phyloP scores from a whole-genome alignment of 2,329 filamentous ascomycete species.

The Raffaelea ambrosiae region DNA sequence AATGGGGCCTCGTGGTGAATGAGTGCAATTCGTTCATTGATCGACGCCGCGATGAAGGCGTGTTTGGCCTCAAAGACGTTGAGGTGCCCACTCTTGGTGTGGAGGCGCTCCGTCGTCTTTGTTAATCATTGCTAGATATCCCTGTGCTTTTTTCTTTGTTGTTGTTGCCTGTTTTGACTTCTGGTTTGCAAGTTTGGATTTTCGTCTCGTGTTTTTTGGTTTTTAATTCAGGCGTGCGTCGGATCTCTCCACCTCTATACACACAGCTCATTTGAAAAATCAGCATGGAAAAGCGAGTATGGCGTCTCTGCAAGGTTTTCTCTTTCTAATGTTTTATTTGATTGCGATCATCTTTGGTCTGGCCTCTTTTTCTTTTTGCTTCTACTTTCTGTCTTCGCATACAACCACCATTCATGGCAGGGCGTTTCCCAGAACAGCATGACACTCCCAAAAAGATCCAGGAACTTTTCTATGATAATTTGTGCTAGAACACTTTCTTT shows the following conservation, averaged over 20 bases:
- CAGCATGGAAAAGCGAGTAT: constrained; percentile 8
- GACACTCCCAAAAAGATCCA: background rate
- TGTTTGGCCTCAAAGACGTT: constrained; percentile 56
- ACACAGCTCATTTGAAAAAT: background rate
- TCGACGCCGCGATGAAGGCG: constrained; percentile 63
- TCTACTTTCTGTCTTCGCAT: background rate
- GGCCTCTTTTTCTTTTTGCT: background rate
- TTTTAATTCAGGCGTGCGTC: background rate
- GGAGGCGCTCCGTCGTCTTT: constrained; percentile 41
- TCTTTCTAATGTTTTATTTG: background rate
- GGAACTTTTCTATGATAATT: no score
- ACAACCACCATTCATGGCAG: background rate
- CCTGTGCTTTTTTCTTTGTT: background rate
- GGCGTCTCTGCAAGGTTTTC: constrained; percentile 3
- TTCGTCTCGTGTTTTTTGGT: background rate
- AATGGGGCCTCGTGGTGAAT: constrained; percentile 66
- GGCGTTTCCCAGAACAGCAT: constrained; percentile 1
- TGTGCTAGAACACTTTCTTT: no score
- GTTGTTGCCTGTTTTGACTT: background rate
- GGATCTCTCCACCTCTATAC: background rate
- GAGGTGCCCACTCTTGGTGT: constrained; percentile 60
- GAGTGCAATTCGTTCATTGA: constrained; percentile 80
- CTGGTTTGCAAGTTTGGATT: background rate
- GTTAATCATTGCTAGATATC: constrained; percentile 6
- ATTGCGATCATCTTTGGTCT: background rate